Evolutionary conservation across 768 basidiomycete genomes (phyloP).

Genomic region (Asterophora lycoperdoides): DNA sequence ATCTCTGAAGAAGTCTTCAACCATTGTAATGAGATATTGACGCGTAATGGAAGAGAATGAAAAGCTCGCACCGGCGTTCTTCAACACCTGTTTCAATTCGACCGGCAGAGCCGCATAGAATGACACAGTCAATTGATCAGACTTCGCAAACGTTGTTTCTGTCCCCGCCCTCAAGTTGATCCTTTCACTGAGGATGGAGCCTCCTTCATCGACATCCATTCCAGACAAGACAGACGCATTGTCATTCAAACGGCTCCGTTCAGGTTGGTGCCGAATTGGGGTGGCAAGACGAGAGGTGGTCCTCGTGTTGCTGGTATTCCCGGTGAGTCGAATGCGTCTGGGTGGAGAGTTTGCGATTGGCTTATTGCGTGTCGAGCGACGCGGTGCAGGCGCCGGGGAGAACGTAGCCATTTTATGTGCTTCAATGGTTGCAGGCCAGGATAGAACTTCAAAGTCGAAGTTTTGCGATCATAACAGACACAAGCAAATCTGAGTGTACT

Average conservation of each 20-base stretch:
- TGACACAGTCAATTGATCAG: conserved; percentile 61
- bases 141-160: conserved; percentile 63
- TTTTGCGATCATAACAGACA: conserved; percentile 4
- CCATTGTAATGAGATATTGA: not conserved
- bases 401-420: conserved; percentile 51
- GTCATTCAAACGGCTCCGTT: conserved; percentile 24
- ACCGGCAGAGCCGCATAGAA: conserved; percentile 69
- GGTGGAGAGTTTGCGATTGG: conserved; percentile 26
- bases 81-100: conserved; percentile 70
- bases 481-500: too few relatives aligned
- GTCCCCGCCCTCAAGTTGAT: conserved; percentile 29
- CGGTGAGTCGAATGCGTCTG: conserved; percentile 24
- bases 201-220: conserved; percentile 67
- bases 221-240: conserved; percentile 42
- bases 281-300: conserved; percentile 41
- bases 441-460: not conserved
- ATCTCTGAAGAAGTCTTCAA: conserved; percentile 62
- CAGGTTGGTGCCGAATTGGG: conserved; percentile 25
- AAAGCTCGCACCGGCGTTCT: conserved; percentile 53
- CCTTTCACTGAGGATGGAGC: conserved; percentile 35
- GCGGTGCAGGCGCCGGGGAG: conserved; percentile 54
- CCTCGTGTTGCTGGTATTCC: conserved; percentile 19
- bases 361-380: conserved; percentile 42
- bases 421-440: not conserved
- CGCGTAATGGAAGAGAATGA: not conserved